These are phyloP conservation scores for Cornus kousa DNA, from an alignment of 148 eudicot species.

Conservation along the genomic window DNA sequence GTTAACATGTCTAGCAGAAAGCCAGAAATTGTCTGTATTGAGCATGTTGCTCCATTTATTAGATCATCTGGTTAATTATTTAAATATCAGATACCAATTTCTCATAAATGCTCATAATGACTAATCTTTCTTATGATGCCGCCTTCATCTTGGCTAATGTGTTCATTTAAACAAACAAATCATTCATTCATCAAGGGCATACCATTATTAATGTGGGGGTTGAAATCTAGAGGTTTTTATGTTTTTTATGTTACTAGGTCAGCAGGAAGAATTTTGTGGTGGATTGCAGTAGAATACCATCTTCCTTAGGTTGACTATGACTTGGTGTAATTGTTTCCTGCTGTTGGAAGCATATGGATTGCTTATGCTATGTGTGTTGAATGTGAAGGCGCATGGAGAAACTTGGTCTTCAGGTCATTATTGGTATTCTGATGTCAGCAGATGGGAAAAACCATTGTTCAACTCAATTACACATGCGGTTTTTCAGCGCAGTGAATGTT, in stretches of 20 bases:
- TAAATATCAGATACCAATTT: not conserved
- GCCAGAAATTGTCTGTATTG: not conserved
- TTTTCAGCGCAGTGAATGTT: not conserved
- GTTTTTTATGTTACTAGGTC: constrained; percentile 11
- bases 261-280: constrained; percentile 3
- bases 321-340: not conserved
- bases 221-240: not conserved
- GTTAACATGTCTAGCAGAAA: not conserved
- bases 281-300: not conserved
- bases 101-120: not conserved
- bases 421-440: not conserved
- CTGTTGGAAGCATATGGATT: not conserved
- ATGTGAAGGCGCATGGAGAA: not conserved
- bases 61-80: not conserved
- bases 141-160: not conserved
- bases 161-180: not conserved
- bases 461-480: not conserved
- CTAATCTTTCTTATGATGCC: not conserved
- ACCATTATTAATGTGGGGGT: not conserved
- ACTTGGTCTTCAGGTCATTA: not conserved
- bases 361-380: not conserved
- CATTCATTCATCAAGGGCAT: not conserved
- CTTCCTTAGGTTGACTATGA: constrained; percentile 1
- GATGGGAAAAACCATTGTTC: not conserved
- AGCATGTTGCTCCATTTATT: not conserved